Base-by-base conservation (phyloP, 768 basidiomycete species). In the Boletus pseudopeckii region DNA sequence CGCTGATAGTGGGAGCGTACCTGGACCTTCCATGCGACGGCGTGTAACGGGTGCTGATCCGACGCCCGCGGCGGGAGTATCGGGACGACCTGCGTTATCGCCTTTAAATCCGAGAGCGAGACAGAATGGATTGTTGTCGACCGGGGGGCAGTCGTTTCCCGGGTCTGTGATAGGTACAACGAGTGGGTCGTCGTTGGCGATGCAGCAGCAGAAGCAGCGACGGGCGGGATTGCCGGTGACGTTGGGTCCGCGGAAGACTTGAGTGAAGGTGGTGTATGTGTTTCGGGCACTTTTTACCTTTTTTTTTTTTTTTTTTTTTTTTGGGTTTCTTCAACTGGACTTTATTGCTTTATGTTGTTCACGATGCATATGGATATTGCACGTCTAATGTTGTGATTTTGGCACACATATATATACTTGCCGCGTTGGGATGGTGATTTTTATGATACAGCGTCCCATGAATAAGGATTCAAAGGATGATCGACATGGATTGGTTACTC, bases 71-170 rank as follows among this genome's bases (percentile, higher is more conserved):
- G 74, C 65, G 5, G 42, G 37, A 7, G 24, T 32, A 24, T 9
- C 68, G 4, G 55, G 55, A 30, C 66, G 72, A 41, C 79, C 80
- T 7, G 80, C 78, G 6, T 65, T 90, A 18, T 90, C 86, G 3
- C 88, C 89, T 30, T 64, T 92, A 62, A 92, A 92, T 65, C 89
- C 89, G 11, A 77, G 82, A 52, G 79, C 86, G 17, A 72, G 84
- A 52, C 76, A 77, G 56, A 78, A 72, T 52, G 77, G 75, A 8
- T 51, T 80, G 59, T 63, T 74, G 45, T 65, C 72, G 15, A 63
- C 71, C 30, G 58, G 71, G 43, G 63, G 72, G 17, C 58, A 72
- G 47, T 64, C 74, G 32, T 59, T 75, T 33, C 36, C 60, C 24
- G 53, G 52, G 22, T 33, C 64, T 8, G 53, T 48, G 54, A 52